Evolutionary conservation across 129 eudicot genomes (phyloP).

Genomic region (Logfia minima): DNA sequence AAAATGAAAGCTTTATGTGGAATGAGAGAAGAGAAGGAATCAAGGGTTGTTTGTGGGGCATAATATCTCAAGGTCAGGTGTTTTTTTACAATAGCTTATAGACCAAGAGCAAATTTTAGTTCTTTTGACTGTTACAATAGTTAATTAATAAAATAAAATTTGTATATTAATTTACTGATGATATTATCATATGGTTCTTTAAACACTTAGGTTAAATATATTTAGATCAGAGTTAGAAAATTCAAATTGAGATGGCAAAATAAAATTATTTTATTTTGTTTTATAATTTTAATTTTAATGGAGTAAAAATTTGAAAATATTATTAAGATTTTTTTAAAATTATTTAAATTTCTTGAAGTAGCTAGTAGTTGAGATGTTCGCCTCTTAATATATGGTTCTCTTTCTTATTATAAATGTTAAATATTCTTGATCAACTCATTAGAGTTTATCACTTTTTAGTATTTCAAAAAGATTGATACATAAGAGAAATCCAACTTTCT

Average conservation of each 20-base stretch:
- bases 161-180: too few relatives aligned
- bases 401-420: too few relatives aligned
- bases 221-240: too few relatives aligned
- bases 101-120: background rate
- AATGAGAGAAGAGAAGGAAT: slow-evolving; percentile 39
- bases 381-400: too few relatives aligned
- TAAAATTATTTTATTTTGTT: too few relatives aligned
- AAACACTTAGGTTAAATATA: background rate
- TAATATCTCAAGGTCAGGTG: slow-evolving; percentile 47
- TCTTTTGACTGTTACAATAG: background rate
- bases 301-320: too few relatives aligned
- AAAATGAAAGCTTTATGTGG: slow-evolving; percentile 43
- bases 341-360: too few relatives aligned
- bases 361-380: too few relatives aligned
- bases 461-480: background rate
- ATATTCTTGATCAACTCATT: background rate
- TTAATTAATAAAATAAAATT: too few relatives aligned
- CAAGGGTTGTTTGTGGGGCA: slow-evolving; percentile 40
- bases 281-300: too few relatives aligned
- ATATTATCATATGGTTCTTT: background rate
- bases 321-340: too few relatives aligned
- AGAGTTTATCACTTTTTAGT: background rate
- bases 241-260: too few relatives aligned
- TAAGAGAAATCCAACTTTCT: background rate
- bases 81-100: slow-evolving; percentile 9